These are phyloP conservation scores for Clausena lansium DNA, from an alignment of 345 rosid genomes.

Conservation along the genomic window DNA sequence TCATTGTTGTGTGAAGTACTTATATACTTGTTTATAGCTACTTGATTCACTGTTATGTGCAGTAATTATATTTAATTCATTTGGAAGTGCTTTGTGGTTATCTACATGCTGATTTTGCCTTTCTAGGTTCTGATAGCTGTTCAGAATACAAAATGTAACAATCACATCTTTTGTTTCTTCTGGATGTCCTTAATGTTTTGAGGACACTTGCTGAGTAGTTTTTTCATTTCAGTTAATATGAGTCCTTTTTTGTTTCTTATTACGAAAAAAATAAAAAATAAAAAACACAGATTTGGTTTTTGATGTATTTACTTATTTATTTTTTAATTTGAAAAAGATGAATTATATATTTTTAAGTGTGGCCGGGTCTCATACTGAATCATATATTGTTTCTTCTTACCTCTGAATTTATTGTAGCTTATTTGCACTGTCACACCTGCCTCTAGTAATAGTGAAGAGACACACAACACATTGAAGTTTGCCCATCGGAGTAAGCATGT, in stretches of 20 bases:
- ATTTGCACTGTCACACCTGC: conserved; percentile 76
- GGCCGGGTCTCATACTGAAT: neutral
- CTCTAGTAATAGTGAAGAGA: conserved; percentile 68
- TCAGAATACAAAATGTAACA: neutral
- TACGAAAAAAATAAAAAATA: no score
- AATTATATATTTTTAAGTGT: neutral
- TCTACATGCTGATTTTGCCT: neutral
- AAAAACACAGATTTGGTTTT: neutral
- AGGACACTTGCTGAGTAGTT: neutral
- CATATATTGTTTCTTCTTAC: conserved; percentile 13
- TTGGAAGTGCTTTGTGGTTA: neutral
- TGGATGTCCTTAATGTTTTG: neutral
- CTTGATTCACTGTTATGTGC: no score
- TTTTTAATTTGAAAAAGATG: neutral
- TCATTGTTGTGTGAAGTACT: neutral
- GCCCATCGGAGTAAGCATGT: conserved; percentile 67
- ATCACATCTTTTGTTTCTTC: neutral
- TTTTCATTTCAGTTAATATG: neutral
- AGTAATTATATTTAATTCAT: neutral
- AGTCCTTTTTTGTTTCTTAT: neutral
- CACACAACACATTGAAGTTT: conserved; percentile 74
- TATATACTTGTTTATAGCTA: neutral
- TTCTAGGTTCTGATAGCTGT: neutral
- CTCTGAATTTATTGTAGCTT: conserved; percentile 40
- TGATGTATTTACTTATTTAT: no score